Conservation (phyloP, 768 basidiomycete species). For the Pisolithus tinctorius region DNA sequence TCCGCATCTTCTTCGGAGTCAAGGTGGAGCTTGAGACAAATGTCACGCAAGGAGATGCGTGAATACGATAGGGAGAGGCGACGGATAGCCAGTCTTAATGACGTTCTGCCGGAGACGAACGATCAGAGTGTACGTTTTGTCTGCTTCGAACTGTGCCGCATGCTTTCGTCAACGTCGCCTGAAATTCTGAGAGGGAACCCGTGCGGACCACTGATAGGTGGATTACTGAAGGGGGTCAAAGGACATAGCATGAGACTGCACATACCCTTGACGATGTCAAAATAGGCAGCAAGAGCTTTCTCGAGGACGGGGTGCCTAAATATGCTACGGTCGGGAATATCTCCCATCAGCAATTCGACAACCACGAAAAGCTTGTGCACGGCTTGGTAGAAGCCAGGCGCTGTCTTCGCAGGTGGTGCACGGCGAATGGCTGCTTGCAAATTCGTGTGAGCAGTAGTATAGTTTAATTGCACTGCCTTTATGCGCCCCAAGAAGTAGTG, state of each 20-base stretch:
- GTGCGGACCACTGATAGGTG: constrained; percentile 73
- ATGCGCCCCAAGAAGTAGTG: constrained; percentile 94
- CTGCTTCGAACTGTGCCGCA: constrained; percentile 68
- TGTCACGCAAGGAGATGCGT: constrained; percentile 89
- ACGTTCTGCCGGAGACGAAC: constrained; percentile 97
- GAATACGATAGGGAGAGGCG: constrained; percentile 93
- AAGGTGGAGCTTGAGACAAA: constrained; percentile 88
- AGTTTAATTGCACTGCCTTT: constrained; percentile 88
- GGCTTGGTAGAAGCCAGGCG: constrained; percentile 94
- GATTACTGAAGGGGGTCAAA: constrained; percentile 5
- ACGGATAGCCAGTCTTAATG: constrained; percentile 96
- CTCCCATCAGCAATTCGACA: constrained; percentile 94
- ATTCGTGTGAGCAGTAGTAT: constrained; percentile 85
- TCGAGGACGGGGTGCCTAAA: constrained; percentile 91
- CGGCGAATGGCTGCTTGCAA: constrained; percentile 92
- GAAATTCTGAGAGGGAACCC: constrained; percentile 93
- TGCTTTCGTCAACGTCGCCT: constrained; percentile 73
- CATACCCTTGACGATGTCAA: constrained; percentile 92
- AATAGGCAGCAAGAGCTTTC: constrained; percentile 81
- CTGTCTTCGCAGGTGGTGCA: constrained; percentile 79
- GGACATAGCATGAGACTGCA: neutral
- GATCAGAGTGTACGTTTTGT: constrained; percentile 88
- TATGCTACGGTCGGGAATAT: constrained; percentile 86
- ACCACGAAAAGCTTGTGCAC: constrained; percentile 93
- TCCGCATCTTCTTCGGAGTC: constrained; percentile 98